Base-by-base conservation (phyloP, 768 basidiomycete species). In the Jaapia argillacea region DNA sequence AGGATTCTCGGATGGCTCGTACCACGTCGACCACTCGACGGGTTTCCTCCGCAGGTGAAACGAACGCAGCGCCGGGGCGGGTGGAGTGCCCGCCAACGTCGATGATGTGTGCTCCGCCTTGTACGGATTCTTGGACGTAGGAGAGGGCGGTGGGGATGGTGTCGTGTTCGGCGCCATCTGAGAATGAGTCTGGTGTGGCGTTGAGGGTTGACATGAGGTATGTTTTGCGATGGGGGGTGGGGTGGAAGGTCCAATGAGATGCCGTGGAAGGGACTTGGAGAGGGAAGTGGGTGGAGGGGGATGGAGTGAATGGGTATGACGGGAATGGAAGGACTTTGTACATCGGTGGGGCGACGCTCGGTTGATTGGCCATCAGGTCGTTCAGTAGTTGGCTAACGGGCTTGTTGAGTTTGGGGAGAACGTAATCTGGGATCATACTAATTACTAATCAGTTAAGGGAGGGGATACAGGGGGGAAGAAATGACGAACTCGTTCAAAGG, bases 71-170 rank as follows among this genome's bases (percentile, higher is more conserved):
- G 1, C 79, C 74, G 0, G 94, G 96, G 7, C 91, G 75, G 0
- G 93, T 99, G 0, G 90, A 93, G 62, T 90, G 88, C 0, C 96
- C 96, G 0, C 96, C 94, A 16, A 98, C 71, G 59, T 99, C 96
- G 46, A 98, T 64, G 45, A 99, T 85, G 45, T 78, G 70, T 0
- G 85, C 82, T 1, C 84, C 83, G 1, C 66, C 66, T 0, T 59
- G 48, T 2, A 79, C 65, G 0, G 88, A 70, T 3, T 63, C 41
- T 3, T 55, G 48, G 0, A 70, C 66, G 48, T 82, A 85, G 2
- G 56, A 52, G 13, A 90, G 53, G 0, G 84, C 85, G 6, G 68
- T 57, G 0, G 70, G 50, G 7, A 80, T 50, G 0, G 69, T 70
- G 48, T 72, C 67, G 58, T 84, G 68, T 16, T 61, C 56, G 1